Percentiles rank a stretch among this genome's conserved stretches.
Conservation (phyloP, 306 rosid genomes). For the Trichosanthes cucumerina region DNA sequence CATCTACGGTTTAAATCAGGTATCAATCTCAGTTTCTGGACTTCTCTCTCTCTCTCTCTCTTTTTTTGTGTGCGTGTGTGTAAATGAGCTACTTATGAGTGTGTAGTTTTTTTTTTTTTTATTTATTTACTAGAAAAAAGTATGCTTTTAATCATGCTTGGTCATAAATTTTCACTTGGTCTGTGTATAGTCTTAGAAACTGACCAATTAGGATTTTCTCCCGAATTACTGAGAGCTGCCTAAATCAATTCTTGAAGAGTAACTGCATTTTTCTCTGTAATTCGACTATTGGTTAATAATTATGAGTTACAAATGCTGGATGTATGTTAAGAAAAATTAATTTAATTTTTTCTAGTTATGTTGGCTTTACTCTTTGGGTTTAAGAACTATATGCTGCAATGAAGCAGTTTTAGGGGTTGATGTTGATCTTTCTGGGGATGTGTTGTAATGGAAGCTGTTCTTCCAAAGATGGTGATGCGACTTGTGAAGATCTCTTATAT, state of each 20-base stretch:
- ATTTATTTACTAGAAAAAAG: neutral
- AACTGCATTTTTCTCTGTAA: neutral
- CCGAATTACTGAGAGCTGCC: neutral
- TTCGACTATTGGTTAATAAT: neutral
- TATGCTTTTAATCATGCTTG: neutral
- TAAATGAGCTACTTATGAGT: neutral
- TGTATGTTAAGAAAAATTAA: neutral
- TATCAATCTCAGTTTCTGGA: constrained; percentile 13
- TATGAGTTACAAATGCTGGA: neutral
- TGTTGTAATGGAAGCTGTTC: neutral
- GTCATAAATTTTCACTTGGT: neutral
- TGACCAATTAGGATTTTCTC: neutral
- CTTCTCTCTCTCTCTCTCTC: too few species aligned
- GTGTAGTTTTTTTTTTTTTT: neutral
- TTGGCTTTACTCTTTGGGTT: neutral
- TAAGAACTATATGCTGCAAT: neutral
- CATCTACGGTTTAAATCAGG: constrained; percentile 70
- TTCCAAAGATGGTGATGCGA: neutral
- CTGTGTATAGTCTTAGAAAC: neutral
- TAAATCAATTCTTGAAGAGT: neutral
- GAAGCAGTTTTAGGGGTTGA: neutral
- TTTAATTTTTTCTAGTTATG: neutral
- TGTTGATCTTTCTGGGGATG: neutral
- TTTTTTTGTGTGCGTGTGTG: neutral
- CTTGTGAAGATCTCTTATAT: neutral